Percentiles rank a stretch among this genome's conserved stretches.
Conservation (phyloP, 768 basidiomycete genomes). For the Galerina sulciceps region DNA sequence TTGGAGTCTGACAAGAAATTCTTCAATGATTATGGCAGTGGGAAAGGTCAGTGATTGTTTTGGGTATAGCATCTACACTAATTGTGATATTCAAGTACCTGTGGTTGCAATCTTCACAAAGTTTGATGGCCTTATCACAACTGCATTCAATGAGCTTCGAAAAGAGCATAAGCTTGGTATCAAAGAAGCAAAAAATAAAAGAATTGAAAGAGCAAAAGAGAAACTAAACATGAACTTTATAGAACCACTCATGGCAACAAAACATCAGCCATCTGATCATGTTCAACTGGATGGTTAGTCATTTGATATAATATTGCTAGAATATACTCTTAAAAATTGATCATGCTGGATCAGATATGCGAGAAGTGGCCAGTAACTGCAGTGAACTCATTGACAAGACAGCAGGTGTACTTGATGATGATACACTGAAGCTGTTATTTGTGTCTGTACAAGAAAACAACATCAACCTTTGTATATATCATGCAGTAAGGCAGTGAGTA, state of each 20-base stretch:
- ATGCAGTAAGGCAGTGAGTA: too few species aligned
- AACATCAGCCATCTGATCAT: background rate
- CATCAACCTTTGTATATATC: background rate
- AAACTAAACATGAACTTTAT: background rate
- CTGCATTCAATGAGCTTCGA: too few species aligned
- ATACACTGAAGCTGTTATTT: background rate
- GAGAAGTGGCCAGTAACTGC: background rate
- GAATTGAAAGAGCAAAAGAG: background rate
- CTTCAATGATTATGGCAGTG: slow-evolving; percentile 27
- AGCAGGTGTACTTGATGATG: background rate
- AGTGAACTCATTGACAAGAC: background rate
- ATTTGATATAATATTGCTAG: background rate
- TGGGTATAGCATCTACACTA: background rate
- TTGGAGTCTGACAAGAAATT: slow-evolving; percentile 31
- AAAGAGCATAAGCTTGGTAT: too few species aligned
- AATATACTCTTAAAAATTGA: background rate
- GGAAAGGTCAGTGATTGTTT: slow-evolving; percentile 23
- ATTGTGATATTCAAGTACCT: slow-evolving; percentile 31
- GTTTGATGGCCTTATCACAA: slow-evolving; percentile 31
- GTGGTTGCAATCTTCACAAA: slow-evolving; percentile 44
- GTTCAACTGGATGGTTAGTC: background rate
- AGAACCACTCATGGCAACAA: background rate
- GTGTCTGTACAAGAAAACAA: background rate
- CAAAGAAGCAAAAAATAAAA: background rate
- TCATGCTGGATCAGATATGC: background rate